phyloP scores from a whole-genome alignment of 2,329 filamentous ascomycete species.

The Penicillium polonicum region DNA sequence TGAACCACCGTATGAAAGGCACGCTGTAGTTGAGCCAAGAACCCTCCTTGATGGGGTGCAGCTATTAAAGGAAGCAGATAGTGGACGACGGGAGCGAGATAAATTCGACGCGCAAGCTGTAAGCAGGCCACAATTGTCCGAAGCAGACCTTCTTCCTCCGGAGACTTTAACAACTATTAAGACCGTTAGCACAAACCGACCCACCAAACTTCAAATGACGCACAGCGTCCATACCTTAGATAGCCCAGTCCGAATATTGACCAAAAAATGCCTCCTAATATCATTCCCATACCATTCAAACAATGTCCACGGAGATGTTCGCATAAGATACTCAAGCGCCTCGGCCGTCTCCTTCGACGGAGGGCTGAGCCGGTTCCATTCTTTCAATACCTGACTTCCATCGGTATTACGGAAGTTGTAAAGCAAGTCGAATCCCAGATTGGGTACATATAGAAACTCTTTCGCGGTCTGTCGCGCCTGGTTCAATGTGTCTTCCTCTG shows the following conservation, averaged over 20 bases:
- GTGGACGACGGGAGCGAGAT: constrained; percentile 38
- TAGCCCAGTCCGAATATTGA: constrained; percentile 37
- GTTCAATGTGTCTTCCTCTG: constrained; percentile 39
- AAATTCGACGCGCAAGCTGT: constrained; percentile 38
- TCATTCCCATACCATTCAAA: constrained; percentile 47
- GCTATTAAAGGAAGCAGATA: constrained; percentile 34
- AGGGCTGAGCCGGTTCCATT: constrained; percentile 31
- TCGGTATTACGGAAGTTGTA: constrained; percentile 24
- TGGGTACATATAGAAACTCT: constrained; percentile 40
- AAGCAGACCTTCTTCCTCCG: constrained; percentile 28
- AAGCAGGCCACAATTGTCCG: constrained; percentile 37
- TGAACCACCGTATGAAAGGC: constrained; percentile 50
- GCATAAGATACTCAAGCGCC: constrained; percentile 36
- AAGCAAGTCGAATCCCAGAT: constrained; percentile 35
- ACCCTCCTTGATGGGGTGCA: constrained; percentile 27
- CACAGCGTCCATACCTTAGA: constrained; percentile 29
- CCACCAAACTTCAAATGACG: not conserved
- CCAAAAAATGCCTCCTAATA: constrained; percentile 44
- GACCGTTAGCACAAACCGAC: constrained; percentile 3
- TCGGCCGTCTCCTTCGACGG: constrained; percentile 33
- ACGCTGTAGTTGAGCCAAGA: constrained; percentile 40
- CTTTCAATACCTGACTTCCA: constrained; percentile 29
- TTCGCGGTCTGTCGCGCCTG: constrained; percentile 45
- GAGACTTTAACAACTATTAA: constrained; percentile 27
- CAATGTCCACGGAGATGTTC: constrained; percentile 31